These are phyloP conservation scores for Sutorius eximius DNA, from an alignment of 1,284 basidiomycete species.

Conservation along the genomic window DNA sequence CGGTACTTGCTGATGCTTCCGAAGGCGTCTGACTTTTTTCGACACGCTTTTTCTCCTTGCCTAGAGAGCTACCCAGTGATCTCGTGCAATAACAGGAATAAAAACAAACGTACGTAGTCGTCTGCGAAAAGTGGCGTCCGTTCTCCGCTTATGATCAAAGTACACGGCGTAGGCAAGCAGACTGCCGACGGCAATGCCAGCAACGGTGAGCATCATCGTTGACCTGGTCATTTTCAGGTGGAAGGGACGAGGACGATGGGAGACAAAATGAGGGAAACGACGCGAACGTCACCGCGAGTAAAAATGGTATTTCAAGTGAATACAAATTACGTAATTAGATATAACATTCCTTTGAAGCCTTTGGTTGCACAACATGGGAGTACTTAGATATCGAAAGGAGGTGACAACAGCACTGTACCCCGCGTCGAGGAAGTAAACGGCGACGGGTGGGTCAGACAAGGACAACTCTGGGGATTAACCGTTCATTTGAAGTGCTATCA, in stretches of 20 bases:
- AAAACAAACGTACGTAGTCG: constrained; percentile 70
- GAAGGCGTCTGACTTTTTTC: constrained; percentile 74
- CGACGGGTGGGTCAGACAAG: background rate
- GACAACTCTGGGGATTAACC: background rate
- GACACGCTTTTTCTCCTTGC: constrained; percentile 88
- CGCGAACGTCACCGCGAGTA: background rate
- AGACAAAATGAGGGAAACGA: constrained; percentile 3
- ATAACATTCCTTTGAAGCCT: constrained; percentile 3
- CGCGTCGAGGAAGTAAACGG: background rate
- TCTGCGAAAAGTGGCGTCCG: constrained; percentile 86
- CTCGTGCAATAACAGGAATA: background rate
- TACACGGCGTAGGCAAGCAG: constrained; percentile 82
- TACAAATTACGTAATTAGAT: constrained; percentile 27
- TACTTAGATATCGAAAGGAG: background rate
- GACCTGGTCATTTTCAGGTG: constrained; percentile 42
- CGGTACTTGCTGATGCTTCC: constrained; percentile 39
- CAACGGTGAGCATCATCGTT: constrained; percentile 55
- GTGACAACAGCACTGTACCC: background rate
- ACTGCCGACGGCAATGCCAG: constrained; percentile 66
- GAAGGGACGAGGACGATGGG: background rate
- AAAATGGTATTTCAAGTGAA: constrained; percentile 14
- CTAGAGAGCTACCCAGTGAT: constrained; percentile 42
- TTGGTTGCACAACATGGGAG: background rate
- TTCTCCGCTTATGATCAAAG: constrained; percentile 94
- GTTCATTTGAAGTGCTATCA: background rate